Evolutionary conservation across 2,329 filamentous ascomycete genomes (phyloP).

Genomic region (Trichocomaceae sp.): DNA sequence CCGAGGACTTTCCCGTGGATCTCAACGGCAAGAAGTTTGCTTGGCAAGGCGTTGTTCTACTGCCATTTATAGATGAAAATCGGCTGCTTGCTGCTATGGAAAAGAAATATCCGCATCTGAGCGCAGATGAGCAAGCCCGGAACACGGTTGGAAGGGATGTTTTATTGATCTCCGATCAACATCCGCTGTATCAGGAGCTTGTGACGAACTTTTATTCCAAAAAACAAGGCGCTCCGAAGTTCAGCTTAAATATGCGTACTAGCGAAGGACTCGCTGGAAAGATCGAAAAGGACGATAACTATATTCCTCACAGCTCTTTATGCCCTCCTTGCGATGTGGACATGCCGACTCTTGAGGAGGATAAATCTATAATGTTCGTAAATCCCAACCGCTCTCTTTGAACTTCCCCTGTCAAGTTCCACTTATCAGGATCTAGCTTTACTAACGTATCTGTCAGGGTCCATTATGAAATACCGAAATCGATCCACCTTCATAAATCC

Average conservation of each 20-base stretch:
- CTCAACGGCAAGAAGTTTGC: slow-evolving; percentile 97
- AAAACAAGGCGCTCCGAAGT: slow-evolving; percentile 60
- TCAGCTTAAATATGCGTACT: slow-evolving; percentile 66
- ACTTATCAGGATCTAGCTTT: slow-evolving; percentile 13
- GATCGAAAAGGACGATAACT: slow-evolving; percentile 73
- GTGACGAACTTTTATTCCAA: slow-evolving; percentile 86
- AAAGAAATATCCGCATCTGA: slow-evolving; percentile 73
- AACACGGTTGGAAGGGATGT: slow-evolving; percentile 77
- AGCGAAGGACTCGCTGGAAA: slow-evolving; percentile 74
- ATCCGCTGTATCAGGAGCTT: slow-evolving; percentile 80
- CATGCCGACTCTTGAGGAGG: slow-evolving; percentile 73
- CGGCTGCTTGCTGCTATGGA: slow-evolving; percentile 75
- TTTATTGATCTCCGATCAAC: slow-evolving; percentile 74
- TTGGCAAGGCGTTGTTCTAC: slow-evolving; percentile 89
- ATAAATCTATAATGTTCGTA: slow-evolving; percentile 74
- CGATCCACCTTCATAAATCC: slow-evolving; percentile 73
- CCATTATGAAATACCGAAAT: slow-evolving; percentile 73
- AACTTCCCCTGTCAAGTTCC: slow-evolving; percentile 20
- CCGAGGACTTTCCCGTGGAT: slow-evolving; percentile 86
- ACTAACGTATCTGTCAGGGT: slow-evolving; percentile 51
- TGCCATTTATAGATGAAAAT: slow-evolving; percentile 94
- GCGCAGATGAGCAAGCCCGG: slow-evolving; percentile 66
- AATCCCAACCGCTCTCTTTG: background rate
- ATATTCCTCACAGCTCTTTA: slow-evolving; percentile 78
- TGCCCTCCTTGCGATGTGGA: slow-evolving; percentile 67